Percentiles rank a stretch among this genome's conserved stretches.
Conservation (phyloP, 2,329 filamentous ascomycete genomes). For the Dothideomycetes sp. region DNA sequence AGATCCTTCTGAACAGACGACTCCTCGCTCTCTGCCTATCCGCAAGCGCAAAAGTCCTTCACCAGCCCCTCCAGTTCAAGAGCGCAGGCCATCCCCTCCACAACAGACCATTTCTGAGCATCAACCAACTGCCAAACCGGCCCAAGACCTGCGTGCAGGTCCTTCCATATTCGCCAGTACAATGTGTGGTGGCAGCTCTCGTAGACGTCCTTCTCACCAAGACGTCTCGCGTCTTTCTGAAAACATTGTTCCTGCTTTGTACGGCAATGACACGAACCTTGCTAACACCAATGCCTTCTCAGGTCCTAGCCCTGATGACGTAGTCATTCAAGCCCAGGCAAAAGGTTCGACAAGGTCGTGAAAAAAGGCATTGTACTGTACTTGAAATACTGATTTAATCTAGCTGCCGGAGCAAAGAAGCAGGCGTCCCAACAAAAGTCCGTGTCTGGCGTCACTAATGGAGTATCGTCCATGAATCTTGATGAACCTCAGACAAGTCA, state of each 20-base stretch:
- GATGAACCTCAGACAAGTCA: slow-evolving; percentile 32
- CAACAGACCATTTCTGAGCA: not conserved
- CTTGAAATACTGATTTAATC: slow-evolving; percentile 16
- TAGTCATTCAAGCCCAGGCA: slow-evolving; percentile 72
- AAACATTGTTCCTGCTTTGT: slow-evolving; percentile 33
- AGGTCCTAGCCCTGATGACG: slow-evolving; percentile 83
- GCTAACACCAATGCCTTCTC: slow-evolving; percentile 57
- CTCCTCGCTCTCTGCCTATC: slow-evolving; percentile 1
- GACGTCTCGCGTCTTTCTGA: not conserved
- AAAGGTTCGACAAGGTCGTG: slow-evolving; percentile 29
- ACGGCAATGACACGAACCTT: slow-evolving; percentile 26
- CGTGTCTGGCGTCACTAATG: slow-evolving; percentile 31
- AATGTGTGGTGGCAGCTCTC: slow-evolving; percentile 10
- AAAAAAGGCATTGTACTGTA: not conserved
- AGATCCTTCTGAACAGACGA: not conserved
- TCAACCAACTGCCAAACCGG: not conserved
- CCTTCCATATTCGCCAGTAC: slow-evolving; percentile 14
- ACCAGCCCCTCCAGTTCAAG: slow-evolving; percentile 9
- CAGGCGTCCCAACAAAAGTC: slow-evolving; percentile 20
- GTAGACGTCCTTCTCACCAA: not conserved
- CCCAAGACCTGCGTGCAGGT: slow-evolving; percentile 6
- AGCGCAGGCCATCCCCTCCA: slow-evolving; percentile 9
- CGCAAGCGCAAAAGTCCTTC: slow-evolving; percentile 15
- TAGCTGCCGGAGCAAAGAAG: slow-evolving; percentile 15
- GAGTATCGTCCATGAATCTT: slow-evolving; percentile 40